phyloP scores from a whole-genome alignment of 257 asterid genomes.

The Eustoma russellianum region DNA sequence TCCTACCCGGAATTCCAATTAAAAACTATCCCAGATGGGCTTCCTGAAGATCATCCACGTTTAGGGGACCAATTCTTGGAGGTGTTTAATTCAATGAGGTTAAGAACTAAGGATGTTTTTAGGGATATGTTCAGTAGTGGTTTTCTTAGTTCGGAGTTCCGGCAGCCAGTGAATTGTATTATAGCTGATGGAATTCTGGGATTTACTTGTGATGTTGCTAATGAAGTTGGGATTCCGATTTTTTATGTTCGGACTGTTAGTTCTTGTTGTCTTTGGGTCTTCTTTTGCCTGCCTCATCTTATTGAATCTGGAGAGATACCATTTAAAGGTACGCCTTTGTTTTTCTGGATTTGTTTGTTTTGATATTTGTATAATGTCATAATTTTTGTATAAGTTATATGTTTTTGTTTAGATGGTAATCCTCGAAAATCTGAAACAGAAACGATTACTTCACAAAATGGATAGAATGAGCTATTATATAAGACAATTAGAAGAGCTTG shows the following conservation, averaged over 20 bases:
- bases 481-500: too few species aligned
- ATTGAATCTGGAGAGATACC: constrained; percentile 54
- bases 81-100: constrained; percentile 8
- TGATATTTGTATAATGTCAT: too few species aligned
- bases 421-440: too few species aligned
- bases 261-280: constrained; percentile 49
- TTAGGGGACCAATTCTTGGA: constrained; percentile 18
- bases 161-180: constrained; percentile 30
- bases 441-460: too few species aligned
- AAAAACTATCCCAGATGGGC: constrained; percentile 39
- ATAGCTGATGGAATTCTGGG: constrained; percentile 40
- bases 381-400: too few species aligned
- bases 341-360: too few species aligned
- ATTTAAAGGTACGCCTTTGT: constrained; percentile 17
- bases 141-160: constrained; percentile 3
- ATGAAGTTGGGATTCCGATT: constrained; percentile 49
- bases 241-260: constrained; percentile 43
- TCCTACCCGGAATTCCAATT: constrained; percentile 30
- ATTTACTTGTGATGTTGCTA: constrained; percentile 46
- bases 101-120: constrained; percentile 17
- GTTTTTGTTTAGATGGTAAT: too few species aligned
- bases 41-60: constrained; percentile 41
- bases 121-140: constrained; percentile 30
- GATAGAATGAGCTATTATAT: too few species aligned
- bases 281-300: constrained; percentile 35